Percentiles rank a stretch among this genome's conserved stretches.
Evolutionary conservation across 257 asterid genomes (phyloP).

Genomic region (Solanum tacnaense): DNA sequence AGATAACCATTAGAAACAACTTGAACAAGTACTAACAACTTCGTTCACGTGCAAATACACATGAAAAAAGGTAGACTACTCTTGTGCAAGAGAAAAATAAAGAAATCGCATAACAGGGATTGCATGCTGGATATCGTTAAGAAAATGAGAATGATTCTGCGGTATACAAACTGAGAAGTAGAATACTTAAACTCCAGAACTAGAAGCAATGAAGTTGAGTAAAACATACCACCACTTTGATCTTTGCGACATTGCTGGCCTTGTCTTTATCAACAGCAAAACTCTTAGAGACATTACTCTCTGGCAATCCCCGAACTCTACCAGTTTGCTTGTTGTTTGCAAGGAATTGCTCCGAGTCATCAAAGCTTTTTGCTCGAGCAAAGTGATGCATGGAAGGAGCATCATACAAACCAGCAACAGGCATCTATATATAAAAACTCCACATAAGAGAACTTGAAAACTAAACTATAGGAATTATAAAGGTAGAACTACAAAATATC

Average conservation of each 20-base stretch:
- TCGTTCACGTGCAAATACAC: background rate
- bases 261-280: conserved; percentile 73
- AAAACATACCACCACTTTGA: conserved; percentile 81
- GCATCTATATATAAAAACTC: conserved; percentile 30
- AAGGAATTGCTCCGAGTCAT: conserved; percentile 50
- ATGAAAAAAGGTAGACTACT: background rate
- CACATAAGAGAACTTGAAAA: conserved; percentile 6
- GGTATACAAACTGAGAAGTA: background rate
- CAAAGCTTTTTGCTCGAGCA: conserved; percentile 69
- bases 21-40: background rate
- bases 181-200: background rate
- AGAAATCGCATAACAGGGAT: background rate
- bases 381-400: conserved; percentile 53
- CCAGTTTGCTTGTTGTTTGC: conserved; percentile 62
- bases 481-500: background rate
- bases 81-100: background rate
- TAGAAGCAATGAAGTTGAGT: background rate
- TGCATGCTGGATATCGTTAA: background rate
- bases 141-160: background rate
- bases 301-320: conserved; percentile 50
- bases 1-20: conserved; percentile 4
- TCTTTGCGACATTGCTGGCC: conserved; percentile 87
- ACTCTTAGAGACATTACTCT: conserved; percentile 53
- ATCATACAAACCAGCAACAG: conserved; percentile 53
- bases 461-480: background rate